phyloP scores from a whole-genome alignment of 1,284 basidiomycete genomes.

The Ganoderma leucocontextum region DNA sequence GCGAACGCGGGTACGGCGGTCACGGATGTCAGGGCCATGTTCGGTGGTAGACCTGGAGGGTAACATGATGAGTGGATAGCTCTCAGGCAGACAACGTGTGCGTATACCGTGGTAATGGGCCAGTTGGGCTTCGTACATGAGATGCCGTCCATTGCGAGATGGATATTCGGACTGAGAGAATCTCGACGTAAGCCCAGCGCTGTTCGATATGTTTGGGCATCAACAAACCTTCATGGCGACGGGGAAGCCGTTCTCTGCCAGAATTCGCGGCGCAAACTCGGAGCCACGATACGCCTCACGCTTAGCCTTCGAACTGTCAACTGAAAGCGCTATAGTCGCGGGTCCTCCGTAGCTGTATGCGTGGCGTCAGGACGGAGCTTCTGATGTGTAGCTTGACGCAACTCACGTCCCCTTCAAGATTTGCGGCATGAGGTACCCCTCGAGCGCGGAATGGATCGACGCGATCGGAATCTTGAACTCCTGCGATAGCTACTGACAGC shows the following conservation, averaged over 20 bases:
- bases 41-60: slow-evolving; percentile 52
- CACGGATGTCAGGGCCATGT: slow-evolving; percentile 76
- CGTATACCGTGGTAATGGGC: slow-evolving; percentile 75
- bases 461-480: slow-evolving; percentile 86
- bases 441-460: slow-evolving; percentile 87
- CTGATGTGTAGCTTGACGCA: not conserved
- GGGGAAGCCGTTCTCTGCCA: slow-evolving; percentile 78
- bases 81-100: not conserved
- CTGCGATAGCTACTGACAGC: slow-evolving; percentile 60
- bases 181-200: not conserved
- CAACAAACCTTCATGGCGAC: slow-evolving; percentile 79
- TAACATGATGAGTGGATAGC: not conserved
- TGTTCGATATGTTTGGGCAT: too few species aligned
- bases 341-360: slow-evolving; percentile 44
- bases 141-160: slow-evolving; percentile 77
- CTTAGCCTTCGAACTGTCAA: slow-evolving; percentile 73
- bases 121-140: slow-evolving; percentile 88
- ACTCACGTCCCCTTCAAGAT: slow-evolving; percentile 76
- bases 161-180: slow-evolving; percentile 69
- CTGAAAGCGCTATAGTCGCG: slow-evolving; percentile 85
- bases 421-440: slow-evolving; percentile 86
- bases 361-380: slow-evolving; percentile 35
- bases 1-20: slow-evolving; percentile 82
- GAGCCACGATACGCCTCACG: slow-evolving; percentile 87
- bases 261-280: slow-evolving; percentile 83